Evolutionary conservation across 305 asterid species (phyloP).

Genomic region (Petunia hybrid): DNA sequence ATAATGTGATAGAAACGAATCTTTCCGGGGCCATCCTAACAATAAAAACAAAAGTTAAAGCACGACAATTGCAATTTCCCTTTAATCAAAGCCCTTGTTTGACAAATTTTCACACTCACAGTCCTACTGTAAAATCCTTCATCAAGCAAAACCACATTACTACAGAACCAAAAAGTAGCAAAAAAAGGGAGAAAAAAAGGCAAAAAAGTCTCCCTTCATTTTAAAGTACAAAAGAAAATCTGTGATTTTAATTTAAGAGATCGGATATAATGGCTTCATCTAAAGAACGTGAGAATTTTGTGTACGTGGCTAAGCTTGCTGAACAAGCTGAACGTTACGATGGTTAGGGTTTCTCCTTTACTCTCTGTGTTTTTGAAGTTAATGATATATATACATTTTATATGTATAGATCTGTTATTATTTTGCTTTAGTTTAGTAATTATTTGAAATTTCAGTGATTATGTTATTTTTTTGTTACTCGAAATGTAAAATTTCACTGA

Average conservation of each 20-base stretch:
- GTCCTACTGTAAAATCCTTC: conserved; percentile 24
- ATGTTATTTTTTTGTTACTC: too few relatives aligned
- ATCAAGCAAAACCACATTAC: neutral
- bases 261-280: conserved; percentile 28
- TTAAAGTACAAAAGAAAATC: neutral
- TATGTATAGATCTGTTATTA: too few relatives aligned
- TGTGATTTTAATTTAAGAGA: conserved; percentile 5
- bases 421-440: too few relatives aligned
- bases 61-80: neutral
- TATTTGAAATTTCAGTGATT: too few relatives aligned
- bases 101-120: neutral
- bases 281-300: conserved; percentile 31
- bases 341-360: conserved; percentile 33
- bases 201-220: neutral
- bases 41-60: neutral
- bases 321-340: conserved; percentile 36
- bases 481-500: too few relatives aligned
- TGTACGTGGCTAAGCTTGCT: conserved; percentile 36
- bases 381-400: too few relatives aligned
- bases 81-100: neutral
- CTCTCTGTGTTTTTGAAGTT: too few relatives aligned
- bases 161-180: conserved; percentile 7
- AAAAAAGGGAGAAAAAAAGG: neutral
- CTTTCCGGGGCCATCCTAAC: neutral
- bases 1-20: too few relatives aligned